Evolutionary conservation across 2,329 filamentous ascomycete species (phyloP), one percentile per base, ranked within the genome.

Genomic region (Cladophialophora yegresii): DNA sequence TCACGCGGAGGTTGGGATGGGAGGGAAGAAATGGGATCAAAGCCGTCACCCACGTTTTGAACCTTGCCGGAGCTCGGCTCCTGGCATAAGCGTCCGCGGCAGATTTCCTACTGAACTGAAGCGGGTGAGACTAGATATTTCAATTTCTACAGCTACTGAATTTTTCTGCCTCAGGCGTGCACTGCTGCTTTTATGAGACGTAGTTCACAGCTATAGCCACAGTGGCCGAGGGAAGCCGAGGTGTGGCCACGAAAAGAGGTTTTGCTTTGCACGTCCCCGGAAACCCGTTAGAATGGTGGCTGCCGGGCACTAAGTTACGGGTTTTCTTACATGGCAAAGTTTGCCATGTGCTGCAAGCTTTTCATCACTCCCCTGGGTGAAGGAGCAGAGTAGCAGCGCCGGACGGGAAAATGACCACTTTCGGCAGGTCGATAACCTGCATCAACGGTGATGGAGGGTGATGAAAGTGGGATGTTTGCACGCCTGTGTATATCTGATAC

Each of bases 401-500:
- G 22, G 47, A 26, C 47, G 47, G 47, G 47, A 16, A 50, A 23
- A 50, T 28, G 23, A 28, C 47, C 20, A 13, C 9, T 26, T 50
- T 50, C 9, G 47, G 47, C 47, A 50, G 47, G 47, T 50, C 20
- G 22, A 13, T 20, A 26, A 50, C 12, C 47, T 23, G 10, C 47
- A 50, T 50, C 20, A 20, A 8, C 20, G 20, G 22, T 43, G n/a
- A 12, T 13, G 26, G 26, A 28, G n/a, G 36, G 22, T 43, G 16
- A 43, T 16, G 16, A n/a, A n/a, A n/a, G 36, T 16, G 36, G 13
- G 16, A n/a, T n/a, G 36, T 43, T 13, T 50, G 47, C 10, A 8
- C 54, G 54, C 30, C 43, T 47, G 33, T 36, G 62, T 68, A 68
- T 58, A 62, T 64, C 59, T 68, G 66, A 68, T 63, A 68, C 66